A percentile compares a stretch with the other conserved stretches of the same genome.
Conservation (phyloP, 1,284 basidiomycete genomes). For the Ceraceosorus guamensis region DNA sequence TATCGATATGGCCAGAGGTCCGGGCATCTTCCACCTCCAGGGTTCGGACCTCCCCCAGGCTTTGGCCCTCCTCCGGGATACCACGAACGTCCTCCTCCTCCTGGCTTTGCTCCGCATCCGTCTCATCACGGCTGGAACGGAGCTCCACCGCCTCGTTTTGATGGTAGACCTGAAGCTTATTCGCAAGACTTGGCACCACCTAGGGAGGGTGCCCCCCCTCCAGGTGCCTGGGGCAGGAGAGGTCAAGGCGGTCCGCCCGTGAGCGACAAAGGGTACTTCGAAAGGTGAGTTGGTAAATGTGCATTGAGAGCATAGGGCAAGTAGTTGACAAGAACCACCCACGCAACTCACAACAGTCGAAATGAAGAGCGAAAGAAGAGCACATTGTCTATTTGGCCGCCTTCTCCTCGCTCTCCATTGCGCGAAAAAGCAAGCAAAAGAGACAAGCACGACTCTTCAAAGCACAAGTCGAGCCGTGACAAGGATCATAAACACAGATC, state of each 20-base stretch:
- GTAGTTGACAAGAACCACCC: neutral
- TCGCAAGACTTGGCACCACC: neutral
- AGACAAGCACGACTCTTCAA: constrained; percentile 9
- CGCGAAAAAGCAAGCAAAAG: constrained; percentile 18
- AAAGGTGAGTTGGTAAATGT: too few relatives aligned
- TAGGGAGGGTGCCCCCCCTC: neutral
- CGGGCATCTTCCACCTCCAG: too few relatives aligned
- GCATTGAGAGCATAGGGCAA: neutral
- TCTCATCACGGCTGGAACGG: neutral
- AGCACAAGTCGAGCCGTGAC: constrained; percentile 1
- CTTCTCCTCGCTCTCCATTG: constrained; percentile 22
- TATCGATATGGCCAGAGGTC: too few relatives aligned
- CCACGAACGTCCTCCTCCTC: neutral
- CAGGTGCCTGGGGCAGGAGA: neutral
- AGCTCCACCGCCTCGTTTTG: constrained; percentile 1
- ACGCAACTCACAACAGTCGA: constrained; percentile 22
- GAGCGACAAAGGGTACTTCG: neutral
- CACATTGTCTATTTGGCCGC: constrained; percentile 32
- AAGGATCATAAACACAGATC: constrained; percentile 12
- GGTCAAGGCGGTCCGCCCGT: neutral
- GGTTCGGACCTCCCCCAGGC: too few relatives aligned
- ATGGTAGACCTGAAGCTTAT: neutral
- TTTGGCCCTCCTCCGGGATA: neutral
- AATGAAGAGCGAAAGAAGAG: constrained; percentile 31
- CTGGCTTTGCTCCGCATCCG: neutral